These are phyloP conservation scores for Lichtheimia ramosa DNA, from an alignment of 371 early-diverging fungal species.

Conservation along the genomic window DNA sequence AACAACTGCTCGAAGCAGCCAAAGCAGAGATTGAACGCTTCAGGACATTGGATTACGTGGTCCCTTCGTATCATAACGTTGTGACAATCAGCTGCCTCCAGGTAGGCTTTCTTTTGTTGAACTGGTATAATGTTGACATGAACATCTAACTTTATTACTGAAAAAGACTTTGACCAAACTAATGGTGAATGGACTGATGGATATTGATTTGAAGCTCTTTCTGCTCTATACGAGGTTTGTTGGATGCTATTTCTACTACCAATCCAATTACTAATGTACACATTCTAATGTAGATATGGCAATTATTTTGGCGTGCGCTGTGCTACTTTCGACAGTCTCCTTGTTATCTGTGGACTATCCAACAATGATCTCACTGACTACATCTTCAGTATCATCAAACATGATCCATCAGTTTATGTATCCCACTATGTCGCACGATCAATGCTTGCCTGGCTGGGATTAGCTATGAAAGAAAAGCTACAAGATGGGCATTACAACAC, in stretches of 20 bases:
- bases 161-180: constrained; percentile 41
- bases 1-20: constrained; percentile 55
- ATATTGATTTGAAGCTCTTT: constrained; percentile 69
- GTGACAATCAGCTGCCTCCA: constrained; percentile 80
- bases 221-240: constrained; percentile 52
- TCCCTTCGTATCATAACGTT: constrained; percentile 85
- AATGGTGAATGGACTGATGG: constrained; percentile 63
- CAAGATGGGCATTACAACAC: constrained; percentile 12
- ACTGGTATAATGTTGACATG: neutral
- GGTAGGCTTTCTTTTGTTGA: constrained; percentile 35
- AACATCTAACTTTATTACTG: neutral
- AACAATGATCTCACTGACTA: constrained; percentile 48
- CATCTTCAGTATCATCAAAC: constrained; percentile 51
- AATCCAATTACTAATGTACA: no score
- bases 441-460: constrained; percentile 52
- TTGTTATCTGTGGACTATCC: constrained; percentile 61
- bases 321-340: constrained; percentile 65
- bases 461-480: constrained; percentile 44
- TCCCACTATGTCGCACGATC: constrained; percentile 53
- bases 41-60: constrained; percentile 74
- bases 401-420: constrained; percentile 58
- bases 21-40: constrained; percentile 81
- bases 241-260: neutral
- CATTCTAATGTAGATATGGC: constrained; percentile 43
- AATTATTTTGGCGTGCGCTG: constrained; percentile 67